A percentile compares a stretch with the other conserved stretches of the same genome.
These are phyloP conservation scores for Dendrocalamus latiflorus DNA, from an alignment of 202 grass and related monocot species.

Conservation along the genomic window DNA sequence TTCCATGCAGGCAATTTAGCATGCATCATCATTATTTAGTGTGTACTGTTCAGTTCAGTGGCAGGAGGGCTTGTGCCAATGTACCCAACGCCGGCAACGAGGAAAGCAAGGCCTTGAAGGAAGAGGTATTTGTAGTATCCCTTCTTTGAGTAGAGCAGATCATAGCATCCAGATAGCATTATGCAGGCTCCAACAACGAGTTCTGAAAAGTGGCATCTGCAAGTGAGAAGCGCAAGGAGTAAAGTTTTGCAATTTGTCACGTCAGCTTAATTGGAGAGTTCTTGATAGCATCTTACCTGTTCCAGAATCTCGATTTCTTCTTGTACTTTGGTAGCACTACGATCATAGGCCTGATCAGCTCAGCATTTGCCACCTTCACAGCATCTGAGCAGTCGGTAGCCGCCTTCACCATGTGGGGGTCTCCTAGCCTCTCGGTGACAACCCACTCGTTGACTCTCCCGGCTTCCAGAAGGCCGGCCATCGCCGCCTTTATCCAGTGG, in stretches of 20 bases:
- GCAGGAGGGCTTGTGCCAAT: slow-evolving; percentile 46
- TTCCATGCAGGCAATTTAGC: background rate
- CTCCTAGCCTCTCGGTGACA: slow-evolving; percentile 63
- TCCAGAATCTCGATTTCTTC: slow-evolving; percentile 49
- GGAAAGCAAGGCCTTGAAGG: slow-evolving; percentile 60
- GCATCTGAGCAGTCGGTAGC: slow-evolving; percentile 29
- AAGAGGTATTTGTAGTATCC: slow-evolving; percentile 70
- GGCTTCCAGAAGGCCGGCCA: slow-evolving; percentile 58
- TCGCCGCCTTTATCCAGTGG: slow-evolving; percentile 60
- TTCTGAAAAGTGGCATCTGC: slow-evolving; percentile 49
- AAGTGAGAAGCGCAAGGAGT: background rate
- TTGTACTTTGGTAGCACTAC: slow-evolving; percentile 27
- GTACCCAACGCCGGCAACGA: slow-evolving; percentile 57
- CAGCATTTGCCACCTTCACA: slow-evolving; percentile 42
- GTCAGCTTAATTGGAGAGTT: background rate
- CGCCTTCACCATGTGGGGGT: slow-evolving; percentile 52
- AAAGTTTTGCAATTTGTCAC: background rate
- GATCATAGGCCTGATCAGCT: slow-evolving; percentile 39
- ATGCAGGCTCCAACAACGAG: slow-evolving; percentile 48
- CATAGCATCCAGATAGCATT: slow-evolving; percentile 59
- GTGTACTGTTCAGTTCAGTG: background rate
- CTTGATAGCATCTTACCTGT: slow-evolving; percentile 37
- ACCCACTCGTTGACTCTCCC: slow-evolving; percentile 16
- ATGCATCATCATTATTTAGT: background rate
- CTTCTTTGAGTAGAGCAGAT: slow-evolving; percentile 41